phyloP scores from a whole-genome alignment of 2,329 filamentous ascomycete genomes.

The Simplicillium aogashimaense region DNA sequence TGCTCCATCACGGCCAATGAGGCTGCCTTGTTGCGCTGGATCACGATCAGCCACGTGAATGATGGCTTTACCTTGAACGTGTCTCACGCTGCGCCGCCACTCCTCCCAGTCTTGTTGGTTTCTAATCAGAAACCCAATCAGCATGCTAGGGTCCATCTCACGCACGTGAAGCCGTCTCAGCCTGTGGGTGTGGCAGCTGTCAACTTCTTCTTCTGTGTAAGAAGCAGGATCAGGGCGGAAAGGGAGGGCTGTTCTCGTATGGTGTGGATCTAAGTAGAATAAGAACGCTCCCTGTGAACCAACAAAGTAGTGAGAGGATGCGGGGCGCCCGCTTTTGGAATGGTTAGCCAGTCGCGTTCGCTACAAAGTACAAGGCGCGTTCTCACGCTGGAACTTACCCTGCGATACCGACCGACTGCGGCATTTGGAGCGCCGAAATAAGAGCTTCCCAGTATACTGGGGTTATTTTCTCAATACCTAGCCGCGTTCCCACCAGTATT shows the following conservation, averaged over 20 bases:
- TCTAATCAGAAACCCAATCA: constrained; percentile 83
- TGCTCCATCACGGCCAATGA: constrained; percentile 55
- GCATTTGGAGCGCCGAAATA: constrained; percentile 72
- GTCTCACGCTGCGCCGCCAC: constrained; percentile 69
- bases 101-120: constrained; percentile 73
- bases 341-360: too few relatives aligned
- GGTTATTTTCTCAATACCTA: constrained; percentile 91
- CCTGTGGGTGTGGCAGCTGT: constrained; percentile 79
- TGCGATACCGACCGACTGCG: constrained; percentile 91
- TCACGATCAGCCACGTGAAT: constrained; percentile 73
- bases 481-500: constrained; percentile 75
- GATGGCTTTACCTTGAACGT: constrained; percentile 72
- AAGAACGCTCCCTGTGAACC: constrained; percentile 60
- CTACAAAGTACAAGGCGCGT: neutral
- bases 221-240: constrained; percentile 45
- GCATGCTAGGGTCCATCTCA: constrained; percentile 97
- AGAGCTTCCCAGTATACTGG: constrained; percentile 94
- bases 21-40: constrained; percentile 41
- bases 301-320: constrained; percentile 64
- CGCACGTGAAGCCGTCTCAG: constrained; percentile 73
- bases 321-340: constrained; percentile 66
- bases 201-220: constrained; percentile 64
- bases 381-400: constrained; percentile 47
- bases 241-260: constrained; percentile 64
- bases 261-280: constrained; percentile 93